phyloP scores from a whole-genome alignment of 441 rosid genomes.

The Macaranga tanarius region DNA sequence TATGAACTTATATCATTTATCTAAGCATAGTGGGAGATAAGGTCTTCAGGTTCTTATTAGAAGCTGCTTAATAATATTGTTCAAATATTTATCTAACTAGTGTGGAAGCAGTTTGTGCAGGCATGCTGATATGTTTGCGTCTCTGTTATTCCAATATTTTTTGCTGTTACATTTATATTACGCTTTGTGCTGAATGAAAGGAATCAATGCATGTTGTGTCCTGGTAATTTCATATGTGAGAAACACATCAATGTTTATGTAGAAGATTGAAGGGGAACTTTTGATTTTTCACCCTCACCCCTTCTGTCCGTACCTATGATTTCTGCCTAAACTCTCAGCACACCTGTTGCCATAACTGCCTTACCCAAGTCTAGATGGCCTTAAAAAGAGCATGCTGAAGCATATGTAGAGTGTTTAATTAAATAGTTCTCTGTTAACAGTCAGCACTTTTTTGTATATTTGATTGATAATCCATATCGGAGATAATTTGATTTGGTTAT shows the following conservation, averaged over 20 bases:
- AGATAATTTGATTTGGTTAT: neutral
- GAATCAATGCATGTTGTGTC: neutral
- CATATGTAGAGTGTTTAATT: neutral
- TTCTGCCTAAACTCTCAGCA: neutral
- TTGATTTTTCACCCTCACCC: too few relatives aligned
- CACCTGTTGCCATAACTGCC: neutral
- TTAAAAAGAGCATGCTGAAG: neutral
- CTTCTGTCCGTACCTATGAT: neutral
- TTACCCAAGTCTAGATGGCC: neutral
- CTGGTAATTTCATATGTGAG: neutral
- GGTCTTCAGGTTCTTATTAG: neutral
- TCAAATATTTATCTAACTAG: neutral
- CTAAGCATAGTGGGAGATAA: neutral
- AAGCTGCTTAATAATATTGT: neutral
- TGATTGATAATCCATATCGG: neutral
- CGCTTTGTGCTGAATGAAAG: neutral
- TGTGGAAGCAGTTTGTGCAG: neutral
- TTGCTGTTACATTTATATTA: neutral
- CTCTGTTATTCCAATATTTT: neutral
- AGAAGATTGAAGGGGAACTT: neutral
- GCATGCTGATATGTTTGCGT: neutral
- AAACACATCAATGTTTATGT: neutral
- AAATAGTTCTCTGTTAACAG: neutral
- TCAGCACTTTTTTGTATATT: neutral
- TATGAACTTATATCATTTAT: conserved; percentile 32